Evolutionary conservation across 2,329 filamentous ascomycete species (phyloP).

Genomic region (Ascomycota sp.): DNA sequence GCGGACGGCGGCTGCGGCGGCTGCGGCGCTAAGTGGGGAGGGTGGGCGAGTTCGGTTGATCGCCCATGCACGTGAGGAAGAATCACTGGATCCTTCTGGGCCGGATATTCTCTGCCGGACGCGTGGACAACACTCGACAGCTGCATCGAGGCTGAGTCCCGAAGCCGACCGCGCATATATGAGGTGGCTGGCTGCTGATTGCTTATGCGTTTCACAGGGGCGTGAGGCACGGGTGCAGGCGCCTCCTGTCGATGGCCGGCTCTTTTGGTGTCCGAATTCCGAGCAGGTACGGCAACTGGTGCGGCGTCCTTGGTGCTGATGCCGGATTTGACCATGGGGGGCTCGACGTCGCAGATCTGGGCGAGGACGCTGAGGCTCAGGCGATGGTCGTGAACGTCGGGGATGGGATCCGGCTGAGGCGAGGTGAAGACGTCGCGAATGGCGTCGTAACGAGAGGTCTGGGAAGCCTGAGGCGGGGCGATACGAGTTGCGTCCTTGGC

Average conservation of each 20-base stretch:
- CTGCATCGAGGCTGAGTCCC: too few species aligned
- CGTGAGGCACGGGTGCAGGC: too few species aligned
- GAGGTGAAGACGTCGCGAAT: constrained; percentile 21
- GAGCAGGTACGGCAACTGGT: constrained; percentile 3
- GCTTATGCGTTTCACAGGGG: too few species aligned
- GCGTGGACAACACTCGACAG: too few species aligned
- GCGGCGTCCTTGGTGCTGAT: constrained; percentile 7
- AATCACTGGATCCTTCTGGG: too few species aligned
- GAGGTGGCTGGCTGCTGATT: too few species aligned
- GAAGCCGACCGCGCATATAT: too few species aligned
- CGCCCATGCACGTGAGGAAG: too few species aligned
- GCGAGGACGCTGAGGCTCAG: constrained; percentile 14
- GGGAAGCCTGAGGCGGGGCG: constrained; percentile 8
- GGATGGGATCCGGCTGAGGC: constrained; percentile 11
- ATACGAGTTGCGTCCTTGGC: constrained; percentile 9
- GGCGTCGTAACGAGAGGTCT: constrained; percentile 15
- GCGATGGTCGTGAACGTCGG: constrained; percentile 6
- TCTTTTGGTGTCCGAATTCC: too few species aligned
- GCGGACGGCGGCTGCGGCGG: constrained; percentile 5
- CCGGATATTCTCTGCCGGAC: too few species aligned
- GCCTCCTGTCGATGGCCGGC: too few species aligned
- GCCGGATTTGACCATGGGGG: constrained; percentile 6
- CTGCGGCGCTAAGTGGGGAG: constrained; percentile 4
- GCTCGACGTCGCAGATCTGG: constrained; percentile 13
- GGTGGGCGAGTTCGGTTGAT: constrained; percentile 8